These are phyloP conservation scores for Aspergillus terreus DNA, from an alignment of 2,329 filamentous ascomycete genomes.

Conservation along the genomic window DNA sequence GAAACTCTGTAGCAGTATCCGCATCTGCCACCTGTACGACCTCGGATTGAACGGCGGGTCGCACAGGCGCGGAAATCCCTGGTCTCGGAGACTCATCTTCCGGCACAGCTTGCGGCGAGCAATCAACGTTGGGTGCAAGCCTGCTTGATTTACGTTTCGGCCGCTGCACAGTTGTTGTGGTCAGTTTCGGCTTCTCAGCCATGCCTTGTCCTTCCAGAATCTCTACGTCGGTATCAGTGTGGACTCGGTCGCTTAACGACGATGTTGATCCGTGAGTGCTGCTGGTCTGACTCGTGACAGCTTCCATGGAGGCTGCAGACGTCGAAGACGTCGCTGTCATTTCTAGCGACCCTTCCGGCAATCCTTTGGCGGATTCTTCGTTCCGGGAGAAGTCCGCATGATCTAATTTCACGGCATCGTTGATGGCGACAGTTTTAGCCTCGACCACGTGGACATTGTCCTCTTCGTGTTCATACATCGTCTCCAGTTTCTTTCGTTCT, in stretches of 20 bases:
- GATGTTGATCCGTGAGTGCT: conserved; percentile 18
- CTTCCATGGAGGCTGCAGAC: conserved; percentile 16
- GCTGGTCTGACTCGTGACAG: conserved; percentile 16
- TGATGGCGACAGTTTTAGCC: background rate
- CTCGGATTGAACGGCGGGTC: conserved; percentile 6
- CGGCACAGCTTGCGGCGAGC: conserved; percentile 12
- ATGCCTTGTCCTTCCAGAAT: conserved; percentile 31
- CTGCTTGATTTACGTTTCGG: conserved; percentile 28
- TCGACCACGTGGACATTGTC: conserved; percentile 23
- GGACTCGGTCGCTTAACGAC: conserved; percentile 16
- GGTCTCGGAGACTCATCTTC: conserved; percentile 23
- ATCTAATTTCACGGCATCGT: background rate
- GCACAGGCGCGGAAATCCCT: conserved; percentile 20
- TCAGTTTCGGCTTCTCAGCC: conserved; percentile 26
- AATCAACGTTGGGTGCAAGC: conserved; percentile 21
- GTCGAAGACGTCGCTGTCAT: conserved; percentile 15
- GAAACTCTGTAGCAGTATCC: conserved; percentile 8
- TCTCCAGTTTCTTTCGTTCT: conserved; percentile 29
- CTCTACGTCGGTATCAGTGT: conserved; percentile 19
- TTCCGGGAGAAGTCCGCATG: background rate
- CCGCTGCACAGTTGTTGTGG: conserved; percentile 23
- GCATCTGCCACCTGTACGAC: conserved; percentile 5
- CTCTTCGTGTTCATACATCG: conserved; percentile 34
- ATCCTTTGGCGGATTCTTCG: background rate
- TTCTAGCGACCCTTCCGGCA: conserved; percentile 9